phyloP scores from a whole-genome alignment of 176 grass and related monocot species.

The Phyllostachys edulis region DNA sequence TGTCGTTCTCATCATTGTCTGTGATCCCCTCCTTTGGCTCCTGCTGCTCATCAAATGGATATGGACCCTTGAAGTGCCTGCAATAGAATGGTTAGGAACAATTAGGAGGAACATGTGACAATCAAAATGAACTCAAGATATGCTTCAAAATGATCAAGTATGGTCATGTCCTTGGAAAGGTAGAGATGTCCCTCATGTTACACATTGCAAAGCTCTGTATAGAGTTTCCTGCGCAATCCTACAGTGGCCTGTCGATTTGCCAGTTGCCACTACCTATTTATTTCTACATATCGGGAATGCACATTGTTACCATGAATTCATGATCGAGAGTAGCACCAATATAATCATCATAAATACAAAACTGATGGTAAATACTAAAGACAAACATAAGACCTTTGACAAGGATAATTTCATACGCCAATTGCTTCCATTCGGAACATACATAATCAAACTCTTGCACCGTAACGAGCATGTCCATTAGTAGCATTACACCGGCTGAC shows the following conservation, averaged over 20 bases:
- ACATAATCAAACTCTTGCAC: background rate
- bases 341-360: background rate
- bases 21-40: background rate
- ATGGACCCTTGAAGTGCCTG: conserved; percentile 48
- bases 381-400: background rate
- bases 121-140: background rate
- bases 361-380: background rate
- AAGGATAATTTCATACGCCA: background rate
- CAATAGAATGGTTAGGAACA: background rate
- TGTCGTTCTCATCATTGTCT: conserved; percentile 35
- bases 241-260: background rate
- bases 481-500: background rate
- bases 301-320: background rate
- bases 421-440: background rate
- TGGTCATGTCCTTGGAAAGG: too few relatives aligned
- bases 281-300: background rate
- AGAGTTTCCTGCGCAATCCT: background rate
- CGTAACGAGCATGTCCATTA: background rate
- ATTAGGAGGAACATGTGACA: background rate
- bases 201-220: background rate
- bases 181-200: background rate
- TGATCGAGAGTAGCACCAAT: background rate
- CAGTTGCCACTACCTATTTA: background rate
- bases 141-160: background rate
- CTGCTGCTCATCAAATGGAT: conserved; percentile 23